Evolutionary conservation across 345 rosid genomes (phyloP), one percentile per base, ranked within the genome.

Genomic region (Citrus trifoliata): DNA sequence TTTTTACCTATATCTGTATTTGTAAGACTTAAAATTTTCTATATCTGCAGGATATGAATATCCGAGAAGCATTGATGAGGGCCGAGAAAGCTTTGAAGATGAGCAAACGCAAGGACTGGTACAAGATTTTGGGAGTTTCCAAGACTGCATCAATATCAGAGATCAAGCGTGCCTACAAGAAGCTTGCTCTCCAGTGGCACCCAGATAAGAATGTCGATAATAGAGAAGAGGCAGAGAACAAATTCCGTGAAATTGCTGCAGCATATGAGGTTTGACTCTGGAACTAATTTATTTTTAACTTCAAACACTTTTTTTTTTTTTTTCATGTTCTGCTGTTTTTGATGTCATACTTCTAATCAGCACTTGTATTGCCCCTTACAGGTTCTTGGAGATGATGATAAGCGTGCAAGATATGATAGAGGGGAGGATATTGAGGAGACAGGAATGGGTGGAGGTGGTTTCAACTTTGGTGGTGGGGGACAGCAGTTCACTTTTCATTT

Each of bases 51-150:
- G 98, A 97, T 76, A 89, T 83, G 95, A 87, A 83, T 67, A 87
- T 94, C 76, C 92, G 93, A 67, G 97, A 96, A 86, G 84, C 90
- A 16, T 82, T 93, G 61, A 83, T 91, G 97, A 89, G 84, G 77
- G 99, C 99, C 68, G 99, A 94, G 88, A 96, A 96, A 80, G 98
- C 98, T 60, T 79, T 96, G 76, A 94, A 96, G 90, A 90, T 94
- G 95, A 96, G 99, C 80, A 94, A 92, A 82, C 87, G 98, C 66
- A 91, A 93, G 85, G 99, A 96, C 80, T 96, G 98, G 98, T 94
- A 94, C 85, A 96, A 94, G 84, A 91, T 93, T 76, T 80, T 96
- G 66, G 98, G 93, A 67, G 71, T 96, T 76, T 93, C 99, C 19
- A 94, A 80, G 85, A 93, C 93, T 3, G 93, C 98, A 2, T 85